phyloP scores from a whole-genome alignment of 176 grass and related monocot genomes.

The Raddia distichophylla region DNA sequence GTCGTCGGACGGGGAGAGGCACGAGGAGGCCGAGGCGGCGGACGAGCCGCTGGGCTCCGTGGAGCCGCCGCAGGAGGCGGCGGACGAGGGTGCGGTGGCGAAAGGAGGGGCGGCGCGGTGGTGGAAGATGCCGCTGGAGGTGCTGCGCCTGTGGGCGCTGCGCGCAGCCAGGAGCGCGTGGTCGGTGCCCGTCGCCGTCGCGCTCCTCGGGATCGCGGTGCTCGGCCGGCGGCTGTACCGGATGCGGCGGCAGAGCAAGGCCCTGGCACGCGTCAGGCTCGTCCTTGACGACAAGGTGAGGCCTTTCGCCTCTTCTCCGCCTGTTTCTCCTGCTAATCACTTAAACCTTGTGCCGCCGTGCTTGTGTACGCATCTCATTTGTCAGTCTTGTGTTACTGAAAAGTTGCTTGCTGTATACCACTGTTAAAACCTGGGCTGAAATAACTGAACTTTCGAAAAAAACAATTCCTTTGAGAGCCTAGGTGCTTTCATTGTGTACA shows the following conservation, averaged over 20 bases:
- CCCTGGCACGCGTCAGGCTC: slow-evolving; percentile 62
- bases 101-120: slow-evolving; percentile 52
- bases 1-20: slow-evolving; percentile 59
- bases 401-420: background rate
- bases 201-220: slow-evolving; percentile 72
- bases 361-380: slow-evolving; percentile 34
- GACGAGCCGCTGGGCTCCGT: slow-evolving; percentile 3
- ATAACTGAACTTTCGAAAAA: slow-evolving; percentile 14
- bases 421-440: background rate
- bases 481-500: background rate
- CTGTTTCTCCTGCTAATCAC: background rate
- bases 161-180: slow-evolving; percentile 67
- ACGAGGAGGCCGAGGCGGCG: slow-evolving; percentile 32
- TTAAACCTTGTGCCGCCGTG: slow-evolving; percentile 11
- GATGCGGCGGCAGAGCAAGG: slow-evolving; percentile 64
- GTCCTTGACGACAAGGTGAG: slow-evolving; percentile 83
- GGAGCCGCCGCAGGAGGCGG: slow-evolving; percentile 29
- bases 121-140: slow-evolving; percentile 79
- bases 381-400: slow-evolving; percentile 15
- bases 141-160: slow-evolving; percentile 63
- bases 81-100: slow-evolving; percentile 20
- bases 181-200: slow-evolving; percentile 74
- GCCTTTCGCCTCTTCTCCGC: slow-evolving; percentile 5
- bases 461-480: slow-evolving; percentile 18
- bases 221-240: slow-evolving; percentile 69